Evolutionary conservation across 2,329 filamentous ascomycete species (phyloP).

Genomic region (Trichoderma asperellum): DNA sequence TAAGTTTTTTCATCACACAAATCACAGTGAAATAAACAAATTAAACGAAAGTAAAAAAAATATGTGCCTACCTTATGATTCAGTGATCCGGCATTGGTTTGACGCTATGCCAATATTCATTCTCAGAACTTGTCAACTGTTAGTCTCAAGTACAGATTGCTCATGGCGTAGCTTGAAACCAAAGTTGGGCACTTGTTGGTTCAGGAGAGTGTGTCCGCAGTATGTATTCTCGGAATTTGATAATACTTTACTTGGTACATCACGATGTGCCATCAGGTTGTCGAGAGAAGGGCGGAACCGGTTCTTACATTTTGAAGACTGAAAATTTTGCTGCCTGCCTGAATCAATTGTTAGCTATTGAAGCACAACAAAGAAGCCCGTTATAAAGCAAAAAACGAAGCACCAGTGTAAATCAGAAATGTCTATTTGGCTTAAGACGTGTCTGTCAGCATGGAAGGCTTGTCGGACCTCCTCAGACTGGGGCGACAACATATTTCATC

Average conservation of each 20-base stretch:
- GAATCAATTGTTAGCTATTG: constrained; percentile 32
- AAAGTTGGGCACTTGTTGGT: constrained; percentile 30
- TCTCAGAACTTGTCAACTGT: constrained; percentile 3
- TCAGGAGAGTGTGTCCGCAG: constrained; percentile 46
- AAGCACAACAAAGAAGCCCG: not conserved
- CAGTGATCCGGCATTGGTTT: not conserved
- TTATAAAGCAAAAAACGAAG: constrained; percentile 26
- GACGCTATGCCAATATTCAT: not conserved
- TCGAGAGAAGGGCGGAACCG: constrained; percentile 4
- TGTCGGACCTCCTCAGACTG: constrained; percentile 54
- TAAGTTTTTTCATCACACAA: constrained; percentile 67
- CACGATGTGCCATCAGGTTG: constrained; percentile 37
- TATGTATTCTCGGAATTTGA: constrained; percentile 49
- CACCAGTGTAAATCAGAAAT: constrained; percentile 46
- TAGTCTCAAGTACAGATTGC: constrained; percentile 12
- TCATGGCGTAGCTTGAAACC: not conserved
- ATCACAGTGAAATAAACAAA: constrained; percentile 11
- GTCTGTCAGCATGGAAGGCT: constrained; percentile 55
- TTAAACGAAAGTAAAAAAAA: constrained; percentile 32
- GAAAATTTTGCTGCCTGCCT: constrained; percentile 3
- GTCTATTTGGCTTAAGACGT: constrained; percentile 63
- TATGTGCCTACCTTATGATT: constrained; percentile 36
- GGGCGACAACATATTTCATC: constrained; percentile 56
- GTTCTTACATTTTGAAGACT: constrained; percentile 23
- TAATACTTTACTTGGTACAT: constrained; percentile 47